Conservation (phyloP, 2,329 filamentous ascomycete species). For the Canariomyces notabilis region DNA sequence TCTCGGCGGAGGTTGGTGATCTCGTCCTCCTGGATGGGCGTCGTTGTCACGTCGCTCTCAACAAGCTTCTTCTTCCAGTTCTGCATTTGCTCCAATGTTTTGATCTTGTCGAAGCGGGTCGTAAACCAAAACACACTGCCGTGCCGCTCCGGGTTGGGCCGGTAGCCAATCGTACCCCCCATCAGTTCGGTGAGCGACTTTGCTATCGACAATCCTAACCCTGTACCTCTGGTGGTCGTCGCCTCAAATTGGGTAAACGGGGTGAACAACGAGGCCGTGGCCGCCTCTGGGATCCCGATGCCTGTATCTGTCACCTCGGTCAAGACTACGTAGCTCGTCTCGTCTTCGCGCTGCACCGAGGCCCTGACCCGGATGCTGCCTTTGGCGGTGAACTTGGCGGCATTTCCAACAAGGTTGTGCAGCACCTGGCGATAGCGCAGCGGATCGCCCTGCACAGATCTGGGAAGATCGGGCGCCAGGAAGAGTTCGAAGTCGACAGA, state of each 20-base stretch:
- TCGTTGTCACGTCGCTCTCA: conserved; percentile 8
- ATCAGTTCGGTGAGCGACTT: conserved; percentile 77
- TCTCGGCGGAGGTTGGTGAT: conserved; percentile 17
- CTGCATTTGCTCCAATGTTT: conserved; percentile 28
- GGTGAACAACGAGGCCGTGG: conserved; percentile 54
- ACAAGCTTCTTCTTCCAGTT: conserved; percentile 23
- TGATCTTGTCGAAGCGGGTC: conserved; percentile 36
- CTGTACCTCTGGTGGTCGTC: conserved; percentile 73
- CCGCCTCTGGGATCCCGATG: conserved; percentile 69
- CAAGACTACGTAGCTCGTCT: conserved; percentile 40
- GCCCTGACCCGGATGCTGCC: conserved; percentile 46
- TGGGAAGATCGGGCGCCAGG: conserved; percentile 44
- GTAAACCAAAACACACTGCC: conserved; percentile 52
- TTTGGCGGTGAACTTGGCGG: conserved; percentile 56
- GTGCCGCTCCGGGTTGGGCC: conserved; percentile 39
- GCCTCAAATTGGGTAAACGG: conserved; percentile 79
- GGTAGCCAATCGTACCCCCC: conserved; percentile 45
- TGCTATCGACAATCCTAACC: conserved; percentile 71
- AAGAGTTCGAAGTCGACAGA: conserved; percentile 42
- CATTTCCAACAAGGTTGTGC: conserved; percentile 58
- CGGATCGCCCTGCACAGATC: conserved; percentile 49
- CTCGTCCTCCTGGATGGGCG: conserved; percentile 3
- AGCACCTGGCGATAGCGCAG: conserved; percentile 57
- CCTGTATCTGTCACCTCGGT: conserved; percentile 70
- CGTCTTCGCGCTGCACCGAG: conserved; percentile 37